Evolutionary conservation across 2,329 filamentous ascomycete genomes (phyloP), one percentile per base, ranked within the genome.

Genomic region (Aschersonia sp.): DNA sequence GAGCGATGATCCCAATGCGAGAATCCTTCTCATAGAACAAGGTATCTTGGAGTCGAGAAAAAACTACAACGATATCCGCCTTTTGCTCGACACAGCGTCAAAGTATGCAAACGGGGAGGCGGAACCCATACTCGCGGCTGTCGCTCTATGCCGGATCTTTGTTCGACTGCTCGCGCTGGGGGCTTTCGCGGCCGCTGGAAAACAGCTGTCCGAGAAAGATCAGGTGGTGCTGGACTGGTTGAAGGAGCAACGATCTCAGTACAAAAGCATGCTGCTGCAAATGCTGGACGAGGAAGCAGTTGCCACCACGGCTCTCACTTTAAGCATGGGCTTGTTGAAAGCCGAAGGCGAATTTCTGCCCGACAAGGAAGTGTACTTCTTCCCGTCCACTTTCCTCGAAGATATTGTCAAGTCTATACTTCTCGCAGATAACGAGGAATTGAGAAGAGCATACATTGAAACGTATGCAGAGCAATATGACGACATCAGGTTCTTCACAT

Each of bases 31-130:
- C 47, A 74, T 95, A 47, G 89, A 95, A 67, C 73, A 78, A 52
- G 82, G 85, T 49, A 88, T 97, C 48, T 67, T 88, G 51, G 82
- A 92, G 63, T 94, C 88, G 45, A 84, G 81, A 59, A 87, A 88
- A 63, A 78, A 95, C 66, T 94, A 94, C 72, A 94, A 95, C 70
- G 87, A 94, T 60, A 90, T 97, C 58, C 74, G 79, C 6, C 77
- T 74, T 9, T 67, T 97, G 39, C 70, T 94, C 43, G 73, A 73
- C 41, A 74, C 56, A 12, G 63, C 66, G 43, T 79, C 56, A 65
- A 79, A 39, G 61, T 61, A 58, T 45, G 53, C 74, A 57, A 68
- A 67, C 37, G 67, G 68, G 31, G 63, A 73, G 3, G 63, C 69
- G 2, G 75, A 82, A 42, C 70, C 77, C 4, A 69, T 86, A 44